A percentile compares a stretch with the other conserved stretches of the same genome.
phyloP scores from a whole-genome alignment of 805 yeast genomes.

The Metschnikowia proteae region DNA sequence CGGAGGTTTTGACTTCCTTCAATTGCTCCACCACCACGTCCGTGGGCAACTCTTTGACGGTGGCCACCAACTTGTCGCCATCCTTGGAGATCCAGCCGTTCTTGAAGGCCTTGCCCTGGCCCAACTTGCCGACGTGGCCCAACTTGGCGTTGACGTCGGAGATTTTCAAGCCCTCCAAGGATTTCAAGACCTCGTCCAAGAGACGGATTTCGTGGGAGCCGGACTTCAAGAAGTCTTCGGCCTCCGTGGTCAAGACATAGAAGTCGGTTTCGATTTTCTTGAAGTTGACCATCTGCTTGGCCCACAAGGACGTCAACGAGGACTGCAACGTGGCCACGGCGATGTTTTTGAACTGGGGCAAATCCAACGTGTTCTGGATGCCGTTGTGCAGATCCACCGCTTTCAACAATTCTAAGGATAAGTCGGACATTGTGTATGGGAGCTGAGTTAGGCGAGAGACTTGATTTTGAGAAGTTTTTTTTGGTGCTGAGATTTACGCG shows the following conservation, averaged over 20 bases:
- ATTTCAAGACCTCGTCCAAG: conserved; percentile 65
- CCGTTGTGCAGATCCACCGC: conserved; percentile 53
- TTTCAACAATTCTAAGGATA: conserved; percentile 61
- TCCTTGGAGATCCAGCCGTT: conserved; percentile 93
- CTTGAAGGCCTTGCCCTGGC: conserved; percentile 97
- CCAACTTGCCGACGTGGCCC: conserved; percentile 83
- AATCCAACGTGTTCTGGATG: conserved; percentile 64
- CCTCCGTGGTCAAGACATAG: conserved; percentile 79
- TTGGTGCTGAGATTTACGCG: conserved; percentile 14
- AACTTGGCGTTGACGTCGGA: conserved; percentile 66
- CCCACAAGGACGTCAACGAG: conserved; percentile 82
- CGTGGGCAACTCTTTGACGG: conserved; percentile 51
- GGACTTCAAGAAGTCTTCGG: conserved; percentile 64
- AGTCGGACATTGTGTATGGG: conserved; percentile 52
- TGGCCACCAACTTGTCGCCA: conserved; percentile 71
- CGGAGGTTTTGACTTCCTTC: conserved; percentile 51
- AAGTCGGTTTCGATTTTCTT: conserved; percentile 68
- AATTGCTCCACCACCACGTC: conserved; percentile 69
- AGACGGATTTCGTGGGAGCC: conserved; percentile 92
- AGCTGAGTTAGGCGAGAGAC: not conserved
- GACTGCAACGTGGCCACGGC: conserved; percentile 68
- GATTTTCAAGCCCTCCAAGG: conserved; percentile 77
- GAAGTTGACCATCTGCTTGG: conserved; percentile 76
- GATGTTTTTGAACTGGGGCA: conserved; percentile 54
- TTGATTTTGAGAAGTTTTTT: conserved; percentile 14